Evolutionary conservation across 2,329 filamentous ascomycete species (phyloP).

Genomic region (Beauveria sp.): DNA sequence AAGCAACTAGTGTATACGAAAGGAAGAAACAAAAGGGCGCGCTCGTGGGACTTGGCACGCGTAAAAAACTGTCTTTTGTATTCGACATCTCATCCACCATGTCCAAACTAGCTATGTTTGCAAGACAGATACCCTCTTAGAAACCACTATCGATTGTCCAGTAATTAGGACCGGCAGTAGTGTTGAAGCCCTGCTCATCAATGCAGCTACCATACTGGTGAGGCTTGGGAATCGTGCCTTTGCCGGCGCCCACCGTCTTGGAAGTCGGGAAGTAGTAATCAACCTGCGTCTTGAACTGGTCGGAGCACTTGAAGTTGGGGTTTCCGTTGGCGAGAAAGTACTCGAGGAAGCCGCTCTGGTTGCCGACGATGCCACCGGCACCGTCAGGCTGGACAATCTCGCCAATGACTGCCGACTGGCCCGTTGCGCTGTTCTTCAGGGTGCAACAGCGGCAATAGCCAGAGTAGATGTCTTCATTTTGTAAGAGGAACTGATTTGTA

Average conservation of each 20-base stretch:
- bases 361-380: slow-evolving; percentile 13
- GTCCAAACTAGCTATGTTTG: too few species aligned
- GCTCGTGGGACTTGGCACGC: too few species aligned
- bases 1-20: too few species aligned
- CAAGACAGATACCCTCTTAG: neutral
- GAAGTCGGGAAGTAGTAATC: slow-evolving; percentile 14
- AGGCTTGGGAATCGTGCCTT: slow-evolving; percentile 12
- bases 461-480: neutral
- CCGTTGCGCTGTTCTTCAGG: slow-evolving; percentile 14
- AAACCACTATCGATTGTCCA: slow-evolving; percentile 7
- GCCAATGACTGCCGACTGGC: slow-evolving; percentile 13
- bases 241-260: slow-evolving; percentile 11
- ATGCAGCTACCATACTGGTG: slow-evolving; percentile 17
- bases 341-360: slow-evolving; percentile 17
- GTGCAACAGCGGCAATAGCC: neutral
- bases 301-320: slow-evolving; percentile 12
- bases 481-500: neutral
- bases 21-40: too few species aligned
- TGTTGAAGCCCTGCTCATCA: slow-evolving; percentile 9
- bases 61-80: too few species aligned
- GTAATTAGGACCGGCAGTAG: neutral
- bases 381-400: slow-evolving; percentile 15
- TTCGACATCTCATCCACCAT: too few species aligned
- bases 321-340: slow-evolving; percentile 17
- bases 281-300: slow-evolving; percentile 15